Percentiles rank a stretch among this genome's conserved stretches.
phyloP scores from a whole-genome alignment of 23 red algal species.

The Gracilaria vermiculophylla region DNA sequence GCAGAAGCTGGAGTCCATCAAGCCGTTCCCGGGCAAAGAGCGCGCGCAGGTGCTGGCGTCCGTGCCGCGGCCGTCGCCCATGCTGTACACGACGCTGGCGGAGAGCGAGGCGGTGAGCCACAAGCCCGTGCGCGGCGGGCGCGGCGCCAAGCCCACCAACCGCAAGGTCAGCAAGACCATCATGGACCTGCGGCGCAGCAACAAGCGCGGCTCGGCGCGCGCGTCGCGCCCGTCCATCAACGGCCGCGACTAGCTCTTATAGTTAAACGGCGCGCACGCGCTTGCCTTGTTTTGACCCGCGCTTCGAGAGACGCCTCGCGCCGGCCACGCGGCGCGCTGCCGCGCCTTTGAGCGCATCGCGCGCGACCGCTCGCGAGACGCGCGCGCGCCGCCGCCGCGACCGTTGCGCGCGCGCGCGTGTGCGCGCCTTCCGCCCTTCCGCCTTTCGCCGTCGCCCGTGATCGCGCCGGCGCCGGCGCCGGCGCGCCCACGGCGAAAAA shows the following conservation, averaged over 20 bases:
- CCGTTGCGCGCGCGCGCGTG: too few species aligned
- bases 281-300: background rate
- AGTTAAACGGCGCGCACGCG: too few species aligned
- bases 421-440: too few species aligned
- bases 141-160: background rate
- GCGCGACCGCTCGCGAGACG: too few species aligned
- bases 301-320: too few species aligned
- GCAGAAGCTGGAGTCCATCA: conserved; percentile 29
- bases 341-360: too few species aligned
- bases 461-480: too few species aligned
- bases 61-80: conserved; percentile 20
- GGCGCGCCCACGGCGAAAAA: too few species aligned
- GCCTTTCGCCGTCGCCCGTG: too few species aligned
- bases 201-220: conserved; percentile 6
- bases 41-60: conserved; percentile 30
- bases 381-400: too few species aligned
- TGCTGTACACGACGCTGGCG: conserved; percentile 52
- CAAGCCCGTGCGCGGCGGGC: conserved; percentile 1
- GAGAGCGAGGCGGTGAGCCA: conserved; percentile 31
- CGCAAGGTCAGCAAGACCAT: conserved; percentile 48
- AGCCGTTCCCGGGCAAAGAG: background rate
- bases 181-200: conserved; percentile 1
- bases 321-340: too few species aligned
- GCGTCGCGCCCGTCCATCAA: conserved; percentile 47
- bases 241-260: conserved; percentile 23